These are phyloP conservation scores for Aulographum hederae DNA, from an alignment of 2,329 filamentous ascomycete genomes.

Conservation along the genomic window DNA sequence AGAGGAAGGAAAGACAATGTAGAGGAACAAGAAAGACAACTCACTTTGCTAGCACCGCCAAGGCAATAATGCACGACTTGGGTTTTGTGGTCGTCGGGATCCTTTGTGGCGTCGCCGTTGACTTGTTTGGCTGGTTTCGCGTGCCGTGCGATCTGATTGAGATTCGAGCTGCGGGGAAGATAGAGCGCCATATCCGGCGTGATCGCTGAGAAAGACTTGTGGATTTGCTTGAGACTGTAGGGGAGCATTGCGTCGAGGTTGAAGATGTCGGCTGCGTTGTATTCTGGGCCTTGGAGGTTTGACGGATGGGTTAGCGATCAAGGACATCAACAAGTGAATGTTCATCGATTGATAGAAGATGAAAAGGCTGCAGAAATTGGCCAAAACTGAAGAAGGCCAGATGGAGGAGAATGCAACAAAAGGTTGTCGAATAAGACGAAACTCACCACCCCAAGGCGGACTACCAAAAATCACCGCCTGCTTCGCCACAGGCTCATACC, in stretches of 20 bases:
- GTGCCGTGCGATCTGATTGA: constrained; percentile 53
- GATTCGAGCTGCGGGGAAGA: constrained; percentile 67
- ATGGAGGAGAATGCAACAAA: too few species aligned
- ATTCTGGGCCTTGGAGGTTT: constrained; percentile 37
- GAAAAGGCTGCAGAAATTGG: too few species aligned
- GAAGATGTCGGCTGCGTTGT: constrained; percentile 52
- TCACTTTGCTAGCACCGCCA: constrained; percentile 69
- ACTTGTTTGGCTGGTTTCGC: too few species aligned
- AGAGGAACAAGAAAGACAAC: too few species aligned
- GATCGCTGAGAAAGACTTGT: constrained; percentile 37
- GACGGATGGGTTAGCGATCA: too few species aligned
- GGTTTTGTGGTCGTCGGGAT: constrained; percentile 38
- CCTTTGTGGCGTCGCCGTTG: too few species aligned
- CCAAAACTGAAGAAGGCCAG: too few species aligned
- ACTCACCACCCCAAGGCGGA: constrained; percentile 54
- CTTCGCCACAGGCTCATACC: constrained; percentile 27
- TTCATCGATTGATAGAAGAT: too few species aligned
- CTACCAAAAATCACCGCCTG: constrained; percentile 50
- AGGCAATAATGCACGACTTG: constrained; percentile 83
- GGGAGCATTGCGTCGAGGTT: constrained; percentile 76
- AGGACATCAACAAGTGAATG: too few species aligned
- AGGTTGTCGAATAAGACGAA: not conserved
- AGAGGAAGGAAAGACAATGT: too few species aligned
- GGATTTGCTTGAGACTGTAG: constrained; percentile 50
- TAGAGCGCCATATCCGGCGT: constrained; percentile 50